Conservation (phyloP, 1,284 basidiomycete genomes). For the Puccinia coronata region DNA sequence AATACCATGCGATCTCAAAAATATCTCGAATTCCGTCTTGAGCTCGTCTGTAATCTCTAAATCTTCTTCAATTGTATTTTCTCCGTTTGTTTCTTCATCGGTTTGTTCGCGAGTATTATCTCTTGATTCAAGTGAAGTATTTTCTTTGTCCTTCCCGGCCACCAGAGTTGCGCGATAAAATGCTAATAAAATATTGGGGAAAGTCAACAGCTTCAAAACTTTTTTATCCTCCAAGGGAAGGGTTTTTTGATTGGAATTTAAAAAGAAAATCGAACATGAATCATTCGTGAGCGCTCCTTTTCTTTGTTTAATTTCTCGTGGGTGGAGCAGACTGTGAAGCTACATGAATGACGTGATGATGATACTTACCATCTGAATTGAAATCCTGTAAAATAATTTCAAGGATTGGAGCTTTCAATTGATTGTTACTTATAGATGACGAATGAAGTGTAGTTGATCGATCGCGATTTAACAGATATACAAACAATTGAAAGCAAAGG, state of each 20-base stretch:
- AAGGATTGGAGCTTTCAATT: slow-evolving; percentile 13
- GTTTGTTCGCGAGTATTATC: neutral
- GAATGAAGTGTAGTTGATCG: neutral
- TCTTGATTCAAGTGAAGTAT: neutral
- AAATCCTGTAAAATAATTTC: slow-evolving; percentile 42
- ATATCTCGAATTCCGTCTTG: slow-evolving; percentile 15
- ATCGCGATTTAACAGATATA: neutral
- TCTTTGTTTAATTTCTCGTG: neutral
- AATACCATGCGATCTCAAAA: slow-evolving; percentile 62
- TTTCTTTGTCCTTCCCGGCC: neutral
- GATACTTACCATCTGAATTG: slow-evolving; percentile 49
- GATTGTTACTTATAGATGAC: neutral
- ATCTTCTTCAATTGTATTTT: slow-evolving; percentile 57
- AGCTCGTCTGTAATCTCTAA: slow-evolving; percentile 64
- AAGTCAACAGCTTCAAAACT: slow-evolving; percentile 62
- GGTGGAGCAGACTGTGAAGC: no score
- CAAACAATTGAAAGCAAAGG: slow-evolving; percentile 23
- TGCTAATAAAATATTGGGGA: slow-evolving; percentile 82
- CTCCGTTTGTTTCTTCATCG: neutral
- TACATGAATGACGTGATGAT: neutral
- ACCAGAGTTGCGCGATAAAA: slow-evolving; percentile 62
- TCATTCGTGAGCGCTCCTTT: neutral
- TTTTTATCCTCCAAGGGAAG: slow-evolving; percentile 47
- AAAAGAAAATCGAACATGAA: neutral
- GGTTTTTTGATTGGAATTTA: neutral